Percentiles rank a stretch among this genome's conserved stretches.
phyloP scores from a whole-genome alignment of 2,329 filamentous ascomycete genomes.

The Xylariaceae sp. region DNA sequence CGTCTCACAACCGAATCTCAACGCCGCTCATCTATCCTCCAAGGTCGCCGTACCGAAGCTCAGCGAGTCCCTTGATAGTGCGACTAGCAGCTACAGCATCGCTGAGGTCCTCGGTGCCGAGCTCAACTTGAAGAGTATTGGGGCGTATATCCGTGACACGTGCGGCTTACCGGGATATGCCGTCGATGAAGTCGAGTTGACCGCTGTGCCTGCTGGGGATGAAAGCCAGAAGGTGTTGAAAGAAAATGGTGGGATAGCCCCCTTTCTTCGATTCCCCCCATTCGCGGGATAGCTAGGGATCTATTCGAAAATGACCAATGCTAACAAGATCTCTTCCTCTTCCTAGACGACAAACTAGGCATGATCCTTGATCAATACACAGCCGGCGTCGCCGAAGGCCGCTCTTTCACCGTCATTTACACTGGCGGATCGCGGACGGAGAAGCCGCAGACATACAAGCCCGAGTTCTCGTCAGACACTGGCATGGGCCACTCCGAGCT shows the following conservation, averaged over 20 bases:
- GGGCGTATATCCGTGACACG: constrained; percentile 41
- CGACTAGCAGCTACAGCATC: constrained; percentile 44
- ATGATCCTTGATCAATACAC: constrained; percentile 40
- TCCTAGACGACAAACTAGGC: constrained; percentile 49
- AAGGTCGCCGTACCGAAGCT: constrained; percentile 47
- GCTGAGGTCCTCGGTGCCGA: constrained; percentile 57
- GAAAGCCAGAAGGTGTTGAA: constrained; percentile 44
- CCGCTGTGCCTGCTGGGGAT: constrained; percentile 34
- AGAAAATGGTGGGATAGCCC: constrained; percentile 42
- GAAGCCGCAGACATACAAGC: constrained; percentile 56
- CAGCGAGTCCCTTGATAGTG: constrained; percentile 37
- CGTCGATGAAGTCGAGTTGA: constrained; percentile 40
- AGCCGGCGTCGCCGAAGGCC: constrained; percentile 27
- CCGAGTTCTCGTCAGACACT: constrained; percentile 52
- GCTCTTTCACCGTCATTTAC: constrained; percentile 72
- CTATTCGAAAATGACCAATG: background rate
- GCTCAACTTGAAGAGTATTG: constrained; percentile 39
- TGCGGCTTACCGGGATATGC: constrained; percentile 42
- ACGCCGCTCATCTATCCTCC: constrained; percentile 62
- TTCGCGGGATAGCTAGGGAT: background rate
- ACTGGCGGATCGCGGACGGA: constrained; percentile 55
- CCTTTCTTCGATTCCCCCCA: background rate
- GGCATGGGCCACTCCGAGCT: constrained; percentile 63
- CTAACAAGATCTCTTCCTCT: constrained; percentile 1
- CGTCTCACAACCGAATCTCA: constrained; percentile 71